Evolutionary conservation across 2,329 filamentous ascomycete species (phyloP).

Genomic region (Emergomyces pasteurianus): DNA sequence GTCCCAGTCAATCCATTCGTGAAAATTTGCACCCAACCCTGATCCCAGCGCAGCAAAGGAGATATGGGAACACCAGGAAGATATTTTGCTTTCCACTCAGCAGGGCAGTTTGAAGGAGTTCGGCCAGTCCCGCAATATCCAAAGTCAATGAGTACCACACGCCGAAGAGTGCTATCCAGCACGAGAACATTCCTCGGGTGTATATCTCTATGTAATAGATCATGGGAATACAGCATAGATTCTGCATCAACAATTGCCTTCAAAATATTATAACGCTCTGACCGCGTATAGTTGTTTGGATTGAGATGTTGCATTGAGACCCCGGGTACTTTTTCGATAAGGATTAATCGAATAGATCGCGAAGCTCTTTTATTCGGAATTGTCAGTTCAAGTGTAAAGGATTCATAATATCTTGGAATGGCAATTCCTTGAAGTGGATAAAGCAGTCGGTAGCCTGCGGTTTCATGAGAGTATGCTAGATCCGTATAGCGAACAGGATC

Average conservation of each 20-base stretch:
- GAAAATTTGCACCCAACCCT: conserved; percentile 2
- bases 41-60: conserved; percentile 5
- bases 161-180: not conserved
- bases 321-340: conserved; percentile 7
- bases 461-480: conserved; percentile 2
- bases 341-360: conserved; percentile 9
- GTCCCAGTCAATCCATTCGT: conserved; percentile 10
- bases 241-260: conserved; percentile 8
- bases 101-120: not conserved
- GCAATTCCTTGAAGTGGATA: not conserved
- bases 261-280: conserved; percentile 7
- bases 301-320: conserved; percentile 4
- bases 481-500: conserved; percentile 4
- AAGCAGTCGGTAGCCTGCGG: conserved; percentile 1
- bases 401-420: conserved; percentile 6
- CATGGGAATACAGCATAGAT: conserved; percentile 6
- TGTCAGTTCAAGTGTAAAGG: conserved; percentile 3
- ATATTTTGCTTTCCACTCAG: not conserved
- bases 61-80: conserved; percentile 3
- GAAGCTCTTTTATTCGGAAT: not conserved
- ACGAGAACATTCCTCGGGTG: conserved; percentile 9
- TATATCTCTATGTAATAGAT: conserved; percentile 8
- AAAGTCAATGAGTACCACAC: conserved; percentile 1
- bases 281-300: conserved; percentile 3
- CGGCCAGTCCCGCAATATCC: not conserved